Base-by-base conservation (phyloP, 108 stramenopile species). In the Nitzschia putrida region DNA sequence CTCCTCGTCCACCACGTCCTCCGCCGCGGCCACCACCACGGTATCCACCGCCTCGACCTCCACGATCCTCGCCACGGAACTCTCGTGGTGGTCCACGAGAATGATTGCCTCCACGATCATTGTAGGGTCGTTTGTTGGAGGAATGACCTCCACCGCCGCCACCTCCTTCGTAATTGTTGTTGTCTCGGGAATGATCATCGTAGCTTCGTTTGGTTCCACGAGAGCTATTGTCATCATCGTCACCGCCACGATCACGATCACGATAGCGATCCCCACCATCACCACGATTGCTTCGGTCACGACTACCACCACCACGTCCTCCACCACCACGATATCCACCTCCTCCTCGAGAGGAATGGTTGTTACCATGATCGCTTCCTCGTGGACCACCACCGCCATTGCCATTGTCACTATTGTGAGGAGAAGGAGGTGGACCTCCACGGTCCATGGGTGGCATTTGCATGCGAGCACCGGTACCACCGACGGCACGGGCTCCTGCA, bases 171-270 rank as follows among this genome's bases (percentile, higher is more conserved):
- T 64, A 9, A n/a, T 21, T n/a, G n/a, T n/a, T n/a, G n/a, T n/a
- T n/a, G 21, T 69, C 44, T 5, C 42, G 34, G 45, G 26, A 26
- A 21, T 64, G 52, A 3, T 69, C 76, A 16, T 72, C 70, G 38
- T 54, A 58, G 41, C 67, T 50, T 41, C 84, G 74, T 71, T 85
- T 85, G 21, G 61, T 82, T 12, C 80, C 80, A n/a, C 80, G 74
- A 22, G 61, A 58, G 21, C 57, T 50, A 38, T 73, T 71, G 10
- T 68, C 73, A 47, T 68, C 74, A 25, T 76, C 57, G 3, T 65
- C 66, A 18, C 61, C 60, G 24, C 42, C 51, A 12, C 65, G 71
- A 21, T 72, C 71, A 37, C 18, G 38, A 42, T 54, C 52, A 23
- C 64, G 47, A 66, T 51, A 67, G 22, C 71, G 57, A 29, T 78